Evolutionary conservation across 768 basidiomycete species (phyloP).

Genomic region (Coprinellus micaceus): DNA sequence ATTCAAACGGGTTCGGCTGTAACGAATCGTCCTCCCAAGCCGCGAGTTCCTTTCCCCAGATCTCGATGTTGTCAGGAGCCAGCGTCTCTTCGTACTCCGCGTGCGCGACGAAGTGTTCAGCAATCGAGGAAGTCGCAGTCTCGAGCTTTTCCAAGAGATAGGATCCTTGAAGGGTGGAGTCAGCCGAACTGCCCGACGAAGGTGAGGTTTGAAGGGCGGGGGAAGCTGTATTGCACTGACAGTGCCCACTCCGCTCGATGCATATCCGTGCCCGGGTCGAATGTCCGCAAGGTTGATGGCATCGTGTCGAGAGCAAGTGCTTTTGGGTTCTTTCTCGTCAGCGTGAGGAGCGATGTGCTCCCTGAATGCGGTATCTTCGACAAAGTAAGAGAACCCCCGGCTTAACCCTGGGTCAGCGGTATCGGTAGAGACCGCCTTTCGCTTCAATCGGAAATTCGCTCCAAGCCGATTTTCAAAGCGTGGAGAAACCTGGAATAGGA

Average conservation of each 20-base stretch:
- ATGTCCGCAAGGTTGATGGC: slow-evolving; percentile 19
- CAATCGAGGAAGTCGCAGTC: background rate
- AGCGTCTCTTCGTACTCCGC: background rate
- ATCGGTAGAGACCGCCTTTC: slow-evolving; percentile 21
- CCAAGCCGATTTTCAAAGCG: slow-evolving; percentile 24
- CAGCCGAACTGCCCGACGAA: no score
- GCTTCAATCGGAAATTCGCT: slow-evolving; percentile 31
- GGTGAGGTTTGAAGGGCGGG: no score
- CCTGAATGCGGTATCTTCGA: slow-evolving; percentile 19
- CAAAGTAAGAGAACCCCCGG: slow-evolving; percentile 24
- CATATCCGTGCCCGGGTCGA: slow-evolving; percentile 16
- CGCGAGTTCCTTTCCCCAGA: background rate
- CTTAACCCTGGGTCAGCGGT: slow-evolving; percentile 24
- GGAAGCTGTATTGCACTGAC: no score
- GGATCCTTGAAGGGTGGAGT: slow-evolving; percentile 25
- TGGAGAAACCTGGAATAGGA: background rate
- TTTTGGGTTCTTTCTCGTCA: slow-evolving; percentile 17
- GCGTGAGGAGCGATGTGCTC: slow-evolving; percentile 14
- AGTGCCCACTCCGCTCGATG: slow-evolving; percentile 25
- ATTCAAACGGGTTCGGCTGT: background rate
- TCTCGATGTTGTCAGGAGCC: background rate
- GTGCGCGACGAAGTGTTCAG: background rate
- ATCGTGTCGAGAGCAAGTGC: slow-evolving; percentile 14
- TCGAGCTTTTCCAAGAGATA: background rate
- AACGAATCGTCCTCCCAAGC: background rate